Percentiles rank a stretch among this genome's conserved stretches.
phyloP scores from a whole-genome alignment of 768 basidiomycete species.

The Suillus decipiens region DNA sequence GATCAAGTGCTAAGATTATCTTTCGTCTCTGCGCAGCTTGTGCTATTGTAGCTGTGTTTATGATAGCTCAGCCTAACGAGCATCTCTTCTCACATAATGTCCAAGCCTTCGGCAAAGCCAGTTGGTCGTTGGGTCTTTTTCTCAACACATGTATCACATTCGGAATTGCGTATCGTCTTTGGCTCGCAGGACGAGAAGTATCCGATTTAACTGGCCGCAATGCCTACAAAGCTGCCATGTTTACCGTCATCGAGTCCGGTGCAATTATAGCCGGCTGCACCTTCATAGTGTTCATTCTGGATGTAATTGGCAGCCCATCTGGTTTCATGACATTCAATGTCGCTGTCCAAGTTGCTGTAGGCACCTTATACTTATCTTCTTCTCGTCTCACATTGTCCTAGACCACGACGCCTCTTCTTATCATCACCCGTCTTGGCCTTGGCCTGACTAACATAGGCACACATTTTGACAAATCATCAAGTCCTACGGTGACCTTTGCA shows the following conservation, averaged over 20 bases:
- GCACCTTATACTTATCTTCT: constrained; percentile 5
- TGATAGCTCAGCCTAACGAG: constrained; percentile 1
- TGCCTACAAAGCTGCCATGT: constrained; percentile 16
- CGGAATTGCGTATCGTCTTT: constrained; percentile 20
- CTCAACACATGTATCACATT: constrained; percentile 16
- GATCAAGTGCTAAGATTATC: not conserved
- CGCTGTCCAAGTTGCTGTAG: constrained; percentile 18
- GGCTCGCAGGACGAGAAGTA: constrained; percentile 9
- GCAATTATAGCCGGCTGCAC: constrained; percentile 19
- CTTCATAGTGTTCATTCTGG: constrained; percentile 15
- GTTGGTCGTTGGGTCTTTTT: constrained; percentile 18
- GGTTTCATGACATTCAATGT: constrained; percentile 12
- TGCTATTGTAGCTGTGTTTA: constrained; percentile 4
- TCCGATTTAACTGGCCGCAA: not conserved
- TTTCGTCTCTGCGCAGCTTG: constrained; percentile 1
- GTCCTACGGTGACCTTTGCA: not conserved
- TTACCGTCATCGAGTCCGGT: constrained; percentile 24
- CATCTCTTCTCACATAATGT: constrained; percentile 8
- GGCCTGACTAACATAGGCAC: constrained; percentile 13
- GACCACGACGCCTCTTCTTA: constrained; percentile 20
- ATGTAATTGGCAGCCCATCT: constrained; percentile 11
- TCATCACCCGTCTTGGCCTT: constrained; percentile 20
- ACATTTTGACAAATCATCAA: not conserved
- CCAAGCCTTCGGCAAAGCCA: constrained; percentile 12
- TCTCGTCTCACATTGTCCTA: constrained; percentile 8